Base-by-base conservation (phyloP, 441 rosid genomes). In the Macaranga tanarius region DNA sequence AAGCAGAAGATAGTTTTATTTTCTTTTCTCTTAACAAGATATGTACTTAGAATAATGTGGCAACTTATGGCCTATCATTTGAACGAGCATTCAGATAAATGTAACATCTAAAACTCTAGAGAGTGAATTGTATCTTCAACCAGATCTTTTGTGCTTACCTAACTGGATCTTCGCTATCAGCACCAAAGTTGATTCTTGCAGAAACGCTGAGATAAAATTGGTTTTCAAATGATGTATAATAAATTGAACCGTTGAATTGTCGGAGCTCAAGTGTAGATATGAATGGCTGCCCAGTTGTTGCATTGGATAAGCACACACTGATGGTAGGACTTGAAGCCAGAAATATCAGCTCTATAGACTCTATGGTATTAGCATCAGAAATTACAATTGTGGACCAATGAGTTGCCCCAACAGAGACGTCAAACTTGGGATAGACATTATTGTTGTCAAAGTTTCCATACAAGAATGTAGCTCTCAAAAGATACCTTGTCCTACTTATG, bases 221-320 rank as follows among this genome's bases (percentile, higher is more conserved):
- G 69, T 89, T 85, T 81, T 95, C 99, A 51, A 0, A 85, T 22
- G 45, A 69, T 0, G 96, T 93, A 31, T 26, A 69, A 78, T 95
- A 95, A 76, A 89, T 78, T 5, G 97, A 93, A 71, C 97, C 99
- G 65, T 89, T 91, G 86, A 95, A 82, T 78, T 89, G 96, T 26
- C 99, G 93, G 58, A 95, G 94, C 91, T 95, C 99, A 73, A 95
- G 95, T 31, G 98, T 93, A 34, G 98, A 93, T 77, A 95, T 90
- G 85, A 95, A 95, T 20, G 98, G 99, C 82, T 87, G 90, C 13
- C 99, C 97, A 1, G 98, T 93, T 15, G 97, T 95, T 52, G 99
- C 99, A 79, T 93, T 93, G 8, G 99, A 95, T 75, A 95, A 83
- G 79, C 99, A 95, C 71, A 95, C 90, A 42, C 95, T 87, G 47